Percentiles rank a stretch among this genome's conserved stretches.
Conservation (phyloP, 352 stramenopile species). For the Phytophthora litchii region DNA sequence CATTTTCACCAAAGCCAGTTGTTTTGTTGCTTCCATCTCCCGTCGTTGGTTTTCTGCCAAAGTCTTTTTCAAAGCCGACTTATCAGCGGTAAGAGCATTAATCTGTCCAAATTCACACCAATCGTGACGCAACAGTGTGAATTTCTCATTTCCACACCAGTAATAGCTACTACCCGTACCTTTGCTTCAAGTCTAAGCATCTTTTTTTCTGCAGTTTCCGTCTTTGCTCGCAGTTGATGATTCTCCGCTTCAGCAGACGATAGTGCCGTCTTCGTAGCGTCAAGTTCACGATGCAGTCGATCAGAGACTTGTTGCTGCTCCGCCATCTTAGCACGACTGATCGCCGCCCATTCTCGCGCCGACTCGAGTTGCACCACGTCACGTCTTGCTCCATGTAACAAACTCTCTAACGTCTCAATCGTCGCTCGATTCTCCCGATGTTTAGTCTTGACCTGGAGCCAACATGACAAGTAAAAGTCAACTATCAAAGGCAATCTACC, state of each 20-base stretch:
- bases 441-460: conserved; percentile 44
- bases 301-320: conserved; percentile 41
- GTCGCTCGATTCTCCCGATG: conserved; percentile 39
- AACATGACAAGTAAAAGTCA: background rate
- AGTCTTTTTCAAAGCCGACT: conserved; percentile 43
- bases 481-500: background rate
- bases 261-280: conserved; percentile 34
- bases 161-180: conserved; percentile 21
- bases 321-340: conserved; percentile 36
- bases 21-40: conserved; percentile 53
- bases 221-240: conserved; percentile 35
- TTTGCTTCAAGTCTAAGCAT: conserved; percentile 53
- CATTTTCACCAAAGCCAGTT: conserved; percentile 32
- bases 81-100: conserved; percentile 51
- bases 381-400: conserved; percentile 27
- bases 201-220: conserved; percentile 39
- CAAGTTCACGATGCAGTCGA: conserved; percentile 38
- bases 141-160: background rate
- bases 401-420: conserved; percentile 41
- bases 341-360: conserved; percentile 35
- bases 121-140: background rate
- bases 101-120: conserved; percentile 37
- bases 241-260: conserved; percentile 37
- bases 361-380: conserved; percentile 44
- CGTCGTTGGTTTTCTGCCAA: conserved; percentile 40